Evolutionary conservation across 176 grass and related monocot species (phyloP).

Genomic region (Zoysia japonica): DNA sequence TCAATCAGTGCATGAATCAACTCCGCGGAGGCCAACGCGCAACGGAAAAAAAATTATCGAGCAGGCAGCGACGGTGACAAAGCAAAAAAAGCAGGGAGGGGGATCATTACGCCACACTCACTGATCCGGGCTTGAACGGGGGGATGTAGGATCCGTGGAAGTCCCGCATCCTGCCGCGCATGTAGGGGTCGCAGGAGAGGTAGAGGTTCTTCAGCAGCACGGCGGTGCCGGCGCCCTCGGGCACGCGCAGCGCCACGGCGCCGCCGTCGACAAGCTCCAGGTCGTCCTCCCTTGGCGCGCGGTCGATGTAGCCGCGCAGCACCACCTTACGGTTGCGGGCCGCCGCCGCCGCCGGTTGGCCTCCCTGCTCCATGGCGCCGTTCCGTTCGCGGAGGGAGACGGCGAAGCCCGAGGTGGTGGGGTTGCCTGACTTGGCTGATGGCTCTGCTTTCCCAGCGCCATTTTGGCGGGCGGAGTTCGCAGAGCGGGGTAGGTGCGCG

Average conservation of each 20-base stretch:
- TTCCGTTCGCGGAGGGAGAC: too few relatives aligned
- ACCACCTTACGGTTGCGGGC: conserved; percentile 73
- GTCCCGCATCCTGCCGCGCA: conserved; percentile 68
- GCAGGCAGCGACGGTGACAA: background rate
- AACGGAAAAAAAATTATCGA: background rate
- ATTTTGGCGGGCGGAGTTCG: background rate
- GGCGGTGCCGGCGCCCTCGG: conserved; percentile 42
- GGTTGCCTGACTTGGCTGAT: background rate
- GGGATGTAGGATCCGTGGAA: conserved; percentile 68
- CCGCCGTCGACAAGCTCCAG: conserved; percentile 64
- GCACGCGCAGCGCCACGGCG: conserved; percentile 41
- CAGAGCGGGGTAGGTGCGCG: background rate
- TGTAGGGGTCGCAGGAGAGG: conserved; percentile 93
- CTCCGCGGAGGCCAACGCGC: background rate
- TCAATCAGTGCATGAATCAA: background rate
- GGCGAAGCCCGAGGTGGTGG: background rate
- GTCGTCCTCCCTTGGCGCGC: conserved; percentile 74
- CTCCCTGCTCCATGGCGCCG: conserved; percentile 32
- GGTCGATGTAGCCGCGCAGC: conserved; percentile 62
- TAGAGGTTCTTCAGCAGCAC: conserved; percentile 78
- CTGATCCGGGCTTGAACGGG: conserved; percentile 77
- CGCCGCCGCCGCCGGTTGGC: conserved; percentile 34
- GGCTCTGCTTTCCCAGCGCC: background rate
- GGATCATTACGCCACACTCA: background rate
- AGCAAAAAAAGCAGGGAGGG: background rate